phyloP scores from a whole-genome alignment of 148 eudicot species.

The Spergularia bocconei region DNA sequence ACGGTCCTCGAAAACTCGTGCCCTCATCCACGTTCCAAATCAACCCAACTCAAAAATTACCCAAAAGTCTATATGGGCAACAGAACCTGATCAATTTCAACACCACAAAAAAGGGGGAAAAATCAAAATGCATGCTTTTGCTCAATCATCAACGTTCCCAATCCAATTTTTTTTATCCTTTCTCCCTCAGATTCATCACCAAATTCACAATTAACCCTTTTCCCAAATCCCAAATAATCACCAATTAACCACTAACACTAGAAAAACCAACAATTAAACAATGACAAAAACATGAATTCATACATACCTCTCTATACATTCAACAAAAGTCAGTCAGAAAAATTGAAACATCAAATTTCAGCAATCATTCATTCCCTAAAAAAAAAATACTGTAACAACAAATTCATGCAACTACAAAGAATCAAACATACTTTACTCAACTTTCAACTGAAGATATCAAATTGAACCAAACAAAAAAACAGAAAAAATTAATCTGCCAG shows the following conservation, averaged over 20 bases:
- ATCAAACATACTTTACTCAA: background rate
- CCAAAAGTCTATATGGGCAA: background rate
- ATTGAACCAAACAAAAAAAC: background rate
- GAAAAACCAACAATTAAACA: background rate
- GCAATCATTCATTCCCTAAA: background rate
- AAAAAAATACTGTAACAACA: background rate
- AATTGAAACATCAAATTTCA: background rate
- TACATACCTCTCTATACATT: background rate
- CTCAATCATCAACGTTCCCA: background rate
- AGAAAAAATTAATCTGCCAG: background rate
- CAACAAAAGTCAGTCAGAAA: background rate
- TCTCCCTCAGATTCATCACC: background rate
- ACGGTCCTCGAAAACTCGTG: background rate
- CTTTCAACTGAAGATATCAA: background rate
- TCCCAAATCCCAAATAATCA: background rate
- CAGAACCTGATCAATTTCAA: slow-evolving; percentile 12
- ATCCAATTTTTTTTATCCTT: background rate
- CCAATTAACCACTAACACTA: background rate
- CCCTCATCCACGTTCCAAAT: background rate
- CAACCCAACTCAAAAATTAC: background rate
- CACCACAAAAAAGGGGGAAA: background rate
- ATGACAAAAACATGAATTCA: background rate
- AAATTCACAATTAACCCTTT: background rate
- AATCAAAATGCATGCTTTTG: slow-evolving; percentile 1
- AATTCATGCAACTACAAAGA: slow-evolving; percentile 1